These are phyloP conservation scores for Xylariomycetidae sp. DNA, from an alignment of 2,329 filamentous ascomycete species.

Conservation along the genomic window DNA sequence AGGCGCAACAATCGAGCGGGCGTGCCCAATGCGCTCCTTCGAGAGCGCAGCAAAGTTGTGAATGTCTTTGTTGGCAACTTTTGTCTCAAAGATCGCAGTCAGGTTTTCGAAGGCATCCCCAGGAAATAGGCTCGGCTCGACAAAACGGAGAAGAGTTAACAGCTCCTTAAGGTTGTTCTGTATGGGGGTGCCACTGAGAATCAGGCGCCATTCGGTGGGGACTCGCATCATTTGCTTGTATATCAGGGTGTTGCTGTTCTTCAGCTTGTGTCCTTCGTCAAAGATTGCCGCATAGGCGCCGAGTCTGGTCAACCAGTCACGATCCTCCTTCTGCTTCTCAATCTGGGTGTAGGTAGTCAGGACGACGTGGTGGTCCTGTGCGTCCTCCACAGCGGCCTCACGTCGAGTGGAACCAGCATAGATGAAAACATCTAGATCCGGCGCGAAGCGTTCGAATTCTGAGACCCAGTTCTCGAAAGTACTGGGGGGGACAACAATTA, in stretches of 20 bases:
- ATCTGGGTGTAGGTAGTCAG: constrained; percentile 59
- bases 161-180: constrained; percentile 95
- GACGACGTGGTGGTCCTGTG: constrained; percentile 60
- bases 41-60: constrained; percentile 81
- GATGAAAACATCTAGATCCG: constrained; percentile 68
- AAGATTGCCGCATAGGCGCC: constrained; percentile 63
- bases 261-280: constrained; percentile 91
- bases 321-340: constrained; percentile 41
- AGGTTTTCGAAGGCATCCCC: constrained; percentile 68
- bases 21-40: constrained; percentile 78
- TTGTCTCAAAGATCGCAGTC: constrained; percentile 86
- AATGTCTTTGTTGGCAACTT: constrained; percentile 76
- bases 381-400: constrained; percentile 59
- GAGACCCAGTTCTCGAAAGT: constrained; percentile 94
- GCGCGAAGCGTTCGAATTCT: constrained; percentile 86
- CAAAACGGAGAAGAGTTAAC: constrained; percentile 85
- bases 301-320: constrained; percentile 45
- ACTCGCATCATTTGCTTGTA: constrained; percentile 79
- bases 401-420: constrained; percentile 57
- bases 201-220: constrained; percentile 73
- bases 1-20: constrained; percentile 86
- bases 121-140: constrained; percentile 80
- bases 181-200: constrained; percentile 86
- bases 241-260: constrained; percentile 78
- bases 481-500: constrained; percentile 88